Percentiles rank a stretch among this genome's conserved stretches.
Conservation (phyloP, 768 basidiomycete species). For the Amanita polypyramis region DNA sequence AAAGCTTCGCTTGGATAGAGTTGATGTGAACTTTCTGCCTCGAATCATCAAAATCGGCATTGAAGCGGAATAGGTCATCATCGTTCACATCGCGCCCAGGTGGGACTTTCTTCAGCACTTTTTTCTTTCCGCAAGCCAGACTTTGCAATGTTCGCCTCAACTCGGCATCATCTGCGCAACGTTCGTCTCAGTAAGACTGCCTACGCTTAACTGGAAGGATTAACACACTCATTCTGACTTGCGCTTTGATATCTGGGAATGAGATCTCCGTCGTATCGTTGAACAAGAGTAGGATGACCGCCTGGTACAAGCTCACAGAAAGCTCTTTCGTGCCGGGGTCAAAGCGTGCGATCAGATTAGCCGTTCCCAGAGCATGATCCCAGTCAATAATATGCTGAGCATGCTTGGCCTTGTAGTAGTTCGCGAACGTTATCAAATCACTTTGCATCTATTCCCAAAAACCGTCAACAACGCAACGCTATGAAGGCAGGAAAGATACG, state of each 20-base stretch:
- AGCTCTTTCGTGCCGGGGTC: slow-evolving; percentile 68
- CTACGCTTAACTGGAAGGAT: neutral
- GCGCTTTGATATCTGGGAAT: slow-evolving; percentile 57
- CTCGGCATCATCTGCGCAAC: slow-evolving; percentile 50
- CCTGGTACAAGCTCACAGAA: slow-evolving; percentile 85
- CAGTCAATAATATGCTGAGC: slow-evolving; percentile 68
- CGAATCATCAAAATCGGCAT: slow-evolving; percentile 72
- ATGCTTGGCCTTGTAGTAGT: slow-evolving; percentile 75
- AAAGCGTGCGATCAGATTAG: slow-evolving; percentile 65
- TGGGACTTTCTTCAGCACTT: slow-evolving; percentile 76
- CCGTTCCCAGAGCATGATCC: slow-evolving; percentile 83
- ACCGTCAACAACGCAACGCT: slow-evolving; percentile 4
- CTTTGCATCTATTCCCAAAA: slow-evolving; percentile 60
- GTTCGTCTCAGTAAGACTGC: neutral
- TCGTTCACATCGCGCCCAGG: slow-evolving; percentile 67
- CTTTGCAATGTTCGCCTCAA: slow-evolving; percentile 84
- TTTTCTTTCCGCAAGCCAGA: slow-evolving; percentile 84
- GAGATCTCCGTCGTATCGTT: slow-evolving; percentile 52
- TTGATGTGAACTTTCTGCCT: slow-evolving; percentile 83
- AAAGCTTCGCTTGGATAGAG: slow-evolving; percentile 89
- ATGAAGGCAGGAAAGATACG: slow-evolving; percentile 4
- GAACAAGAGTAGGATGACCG: slow-evolving; percentile 78
- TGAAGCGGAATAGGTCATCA: slow-evolving; percentile 72
- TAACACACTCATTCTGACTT: slow-evolving; percentile 62
- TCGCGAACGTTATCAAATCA: slow-evolving; percentile 49